phyloP scores from a whole-genome alignment of 768 basidiomycete species.

The Polyporus arcularius region DNA sequence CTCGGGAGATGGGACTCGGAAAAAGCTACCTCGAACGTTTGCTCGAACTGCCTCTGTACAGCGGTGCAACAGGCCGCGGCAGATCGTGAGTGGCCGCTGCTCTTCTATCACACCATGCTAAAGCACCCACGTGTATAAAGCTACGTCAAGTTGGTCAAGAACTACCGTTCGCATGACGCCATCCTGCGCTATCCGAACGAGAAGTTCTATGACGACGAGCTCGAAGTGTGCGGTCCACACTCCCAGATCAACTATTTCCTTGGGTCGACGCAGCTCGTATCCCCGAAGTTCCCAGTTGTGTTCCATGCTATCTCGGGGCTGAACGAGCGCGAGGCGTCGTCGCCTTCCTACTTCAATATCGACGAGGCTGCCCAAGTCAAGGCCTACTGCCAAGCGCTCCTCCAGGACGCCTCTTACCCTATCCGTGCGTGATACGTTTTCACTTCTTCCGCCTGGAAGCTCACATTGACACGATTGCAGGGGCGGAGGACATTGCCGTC shows the following conservation, averaged over 20 bases:
- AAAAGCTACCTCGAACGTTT: conserved; percentile 62
- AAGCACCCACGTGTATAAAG: not conserved
- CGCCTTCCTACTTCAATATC: conserved; percentile 45
- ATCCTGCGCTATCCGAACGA: conserved; percentile 60
- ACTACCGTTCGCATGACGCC: conserved; percentile 56
- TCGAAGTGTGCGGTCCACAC: conserved; percentile 31
- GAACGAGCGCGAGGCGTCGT: conserved; percentile 35
- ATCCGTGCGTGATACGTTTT: conserved; percentile 23
- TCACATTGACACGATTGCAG: conserved; percentile 14
- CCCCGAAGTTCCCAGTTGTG: conserved; percentile 31
- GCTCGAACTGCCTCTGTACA: conserved; percentile 34
- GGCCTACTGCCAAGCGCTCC: conserved; percentile 32
- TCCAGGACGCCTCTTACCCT: conserved; percentile 27
- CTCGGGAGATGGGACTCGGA: conserved; percentile 56
- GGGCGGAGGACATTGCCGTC: conserved; percentile 35
- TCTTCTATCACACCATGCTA: not conserved
- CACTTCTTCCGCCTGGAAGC: not conserved
- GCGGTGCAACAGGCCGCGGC: conserved; percentile 21
- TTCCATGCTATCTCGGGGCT: conserved; percentile 37
- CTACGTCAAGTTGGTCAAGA: conserved; percentile 44
- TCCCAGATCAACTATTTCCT: conserved; percentile 29
- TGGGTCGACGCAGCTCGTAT: conserved; percentile 30
- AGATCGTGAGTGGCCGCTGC: conserved; percentile 31
- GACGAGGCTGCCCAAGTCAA: conserved; percentile 38
- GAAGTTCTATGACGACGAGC: conserved; percentile 38